Evolutionary conservation across 1,139 yeast species (phyloP), one percentile per base, ranked within the genome.

Genomic region (Diutina neorugosa): DNA sequence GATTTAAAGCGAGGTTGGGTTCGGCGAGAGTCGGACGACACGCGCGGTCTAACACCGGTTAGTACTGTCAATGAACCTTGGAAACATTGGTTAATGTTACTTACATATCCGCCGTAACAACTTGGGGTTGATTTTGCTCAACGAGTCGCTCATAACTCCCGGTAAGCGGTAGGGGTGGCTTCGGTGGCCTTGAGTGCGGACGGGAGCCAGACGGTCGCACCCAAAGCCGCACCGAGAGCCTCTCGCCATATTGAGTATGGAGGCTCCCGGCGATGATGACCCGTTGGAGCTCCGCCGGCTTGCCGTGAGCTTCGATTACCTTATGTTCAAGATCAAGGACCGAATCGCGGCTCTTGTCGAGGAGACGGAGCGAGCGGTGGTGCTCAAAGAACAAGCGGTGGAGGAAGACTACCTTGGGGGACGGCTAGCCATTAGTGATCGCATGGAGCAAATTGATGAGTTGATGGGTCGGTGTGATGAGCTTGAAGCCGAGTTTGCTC

Each of bases 1-100:
- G 71, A 66, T 91, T 93, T 59, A 90, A 71, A 1, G 91, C 88
- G 57, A 91, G 76, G 63, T 93, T 93, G 7, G 98, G 98, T 68
- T 91, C 97, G 53, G 79, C 77, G 54, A 87, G 73, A 2, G 93
- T 76, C 50, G 95, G 86, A 59, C 94, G 80, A 63, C 98, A 91
- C 2, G 98, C 97, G 57, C 96, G 81, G 63, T 89, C 86, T 76
- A 62, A 55, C n/a, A n/a, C 6, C 7, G 16, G 18, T 23, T 21
- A 19, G 66, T 63, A 44, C 5, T 20, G 40, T 27, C 19, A 41
- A 41, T 16, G 3, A 37, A 11, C n/a, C 18, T 9, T 12, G 25
- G 19, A 5, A 3, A 9, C 21, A 16, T 18, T 40, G 21, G 55
- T 56, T 54, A 51, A 55, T 51, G 40, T 12, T 56, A 75, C 80